Evolutionary conservation across 176 grass and related monocot genomes (phyloP).

Genomic region (Paspalum vaginatum): DNA sequence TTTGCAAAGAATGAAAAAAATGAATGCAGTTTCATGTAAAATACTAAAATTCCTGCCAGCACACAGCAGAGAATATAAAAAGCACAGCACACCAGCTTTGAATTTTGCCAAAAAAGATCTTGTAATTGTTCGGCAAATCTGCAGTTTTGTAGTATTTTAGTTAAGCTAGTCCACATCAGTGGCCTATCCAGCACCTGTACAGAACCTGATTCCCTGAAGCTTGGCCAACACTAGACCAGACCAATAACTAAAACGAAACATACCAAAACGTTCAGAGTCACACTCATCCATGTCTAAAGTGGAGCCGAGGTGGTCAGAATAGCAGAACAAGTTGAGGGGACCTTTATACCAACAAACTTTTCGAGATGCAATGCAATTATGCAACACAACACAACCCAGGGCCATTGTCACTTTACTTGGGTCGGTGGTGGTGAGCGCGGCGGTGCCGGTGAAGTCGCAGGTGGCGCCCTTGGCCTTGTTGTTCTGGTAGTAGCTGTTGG

Average conservation of each 20-base stretch:
- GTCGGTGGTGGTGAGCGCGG: constrained; percentile 60
- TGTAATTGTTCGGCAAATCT: background rate
- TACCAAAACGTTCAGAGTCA: background rate
- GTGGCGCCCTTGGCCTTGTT: constrained; percentile 60
- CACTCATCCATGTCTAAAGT: background rate
- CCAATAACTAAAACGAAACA: background rate
- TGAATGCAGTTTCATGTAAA: background rate
- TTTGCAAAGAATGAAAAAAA: background rate
- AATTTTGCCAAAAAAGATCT: background rate
- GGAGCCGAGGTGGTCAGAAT: background rate
- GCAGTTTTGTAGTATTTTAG: background rate
- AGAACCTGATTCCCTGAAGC: constrained; percentile 35
- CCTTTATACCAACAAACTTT: background rate
- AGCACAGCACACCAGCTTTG: constrained; percentile 2
- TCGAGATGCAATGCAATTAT: too few relatives aligned
- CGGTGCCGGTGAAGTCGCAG: constrained; percentile 79
- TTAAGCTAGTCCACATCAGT: background rate
- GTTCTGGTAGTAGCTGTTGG: constrained; percentile 92
- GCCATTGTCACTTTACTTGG: constrained; percentile 58
- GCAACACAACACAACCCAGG: too few relatives aligned
- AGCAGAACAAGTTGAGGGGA: background rate
- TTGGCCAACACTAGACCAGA: background rate
- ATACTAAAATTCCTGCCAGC: background rate
- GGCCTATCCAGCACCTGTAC: background rate
- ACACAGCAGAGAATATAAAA: background rate